Base-by-base conservation (phyloP, 2,329 filamentous ascomycete species). In the Lachnellula willkommii region DNA sequence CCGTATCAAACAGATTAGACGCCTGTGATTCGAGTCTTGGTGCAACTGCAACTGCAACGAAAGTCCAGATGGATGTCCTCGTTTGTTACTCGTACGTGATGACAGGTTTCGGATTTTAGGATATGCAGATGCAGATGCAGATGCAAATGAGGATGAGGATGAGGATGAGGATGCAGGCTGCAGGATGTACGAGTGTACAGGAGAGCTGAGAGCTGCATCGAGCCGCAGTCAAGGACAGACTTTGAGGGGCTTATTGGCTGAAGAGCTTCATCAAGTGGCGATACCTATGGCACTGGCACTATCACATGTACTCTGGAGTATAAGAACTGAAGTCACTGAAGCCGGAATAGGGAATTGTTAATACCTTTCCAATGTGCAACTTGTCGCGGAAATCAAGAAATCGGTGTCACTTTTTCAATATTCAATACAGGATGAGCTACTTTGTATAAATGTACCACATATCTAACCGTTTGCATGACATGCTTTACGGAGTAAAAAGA, bases 151-250 rank as follows among this genome's bases (percentile, higher is more conserved):
- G n/a, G n/a, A n/a, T 20, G 20, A 20, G 20, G 20, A 20, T 20
- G 20, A 20, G 20, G 20, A 20, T 20, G 45, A 11, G 26, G n/a
- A 14, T 20, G n/a, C 9, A 24, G 15, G 45, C 24, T 28, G 42
- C 42, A 17, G 40, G 8, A 20, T 20, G 20, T 20, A 22, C 9
- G 42, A 40, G 37, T 40, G 37, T n/a, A 32, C 28, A 32, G 28
- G 28, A 32, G 9, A 32, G 28, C 8, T 32, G 28, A 32, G 28
- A 32, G 35, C 48, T 50, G 49, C 49, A 51, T 45, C 22, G 49
- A 51, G 49, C 49, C 49, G 49, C 49, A 51, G 49, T 51, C 39
- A 24, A 51, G 49, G 47, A 4, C 15, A 49, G 24, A 36, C 35
- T 43, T 51, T n/a, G 45, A 14, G 2, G 4, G 6, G 12, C 2